phyloP scores from a whole-genome alignment of 352 stramenopile genomes.

The Plasmopara muralis region DNA sequence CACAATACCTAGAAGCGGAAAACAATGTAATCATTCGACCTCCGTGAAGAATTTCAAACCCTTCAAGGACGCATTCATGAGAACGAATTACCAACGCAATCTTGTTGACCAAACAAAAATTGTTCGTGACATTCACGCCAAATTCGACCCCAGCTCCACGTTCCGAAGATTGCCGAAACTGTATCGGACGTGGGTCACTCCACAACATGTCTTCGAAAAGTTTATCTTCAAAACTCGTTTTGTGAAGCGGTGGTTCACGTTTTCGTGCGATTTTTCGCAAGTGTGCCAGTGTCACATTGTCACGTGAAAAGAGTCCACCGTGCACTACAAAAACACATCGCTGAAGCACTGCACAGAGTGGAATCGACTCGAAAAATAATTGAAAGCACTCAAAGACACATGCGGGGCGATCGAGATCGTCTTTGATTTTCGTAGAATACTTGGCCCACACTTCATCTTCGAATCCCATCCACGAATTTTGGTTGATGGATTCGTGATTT shows the following conservation, averaged over 20 bases:
- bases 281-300: conserved; percentile 88
- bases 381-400: conserved; percentile 67
- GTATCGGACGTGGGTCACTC: conserved; percentile 85
- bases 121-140: conserved; percentile 89
- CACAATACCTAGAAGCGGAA: conserved; percentile 88
- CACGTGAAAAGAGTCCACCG: conserved; percentile 88
- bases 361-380: conserved; percentile 81
- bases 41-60: conserved; percentile 87
- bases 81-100: conserved; percentile 90
- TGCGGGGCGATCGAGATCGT: conserved; percentile 39
- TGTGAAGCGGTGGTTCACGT: conserved; percentile 85
- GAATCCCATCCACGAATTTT: conserved; percentile 93
- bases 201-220: conserved; percentile 93
- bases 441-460: conserved; percentile 85
- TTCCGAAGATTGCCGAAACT: conserved; percentile 67
- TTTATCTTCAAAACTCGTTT: conserved; percentile 86
- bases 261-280: conserved; percentile 88
- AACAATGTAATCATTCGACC: conserved; percentile 90
- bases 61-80: conserved; percentile 90
- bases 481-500: conserved; percentile 94
- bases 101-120: conserved; percentile 91
- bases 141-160: conserved; percentile 90
- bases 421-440: conserved; percentile 58
- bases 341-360: conserved; percentile 87
- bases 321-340: conserved; percentile 93